Evolutionary conservation across 148 eudicot species (phyloP).

Genomic region (Rhododendron williamsianum): DNA sequence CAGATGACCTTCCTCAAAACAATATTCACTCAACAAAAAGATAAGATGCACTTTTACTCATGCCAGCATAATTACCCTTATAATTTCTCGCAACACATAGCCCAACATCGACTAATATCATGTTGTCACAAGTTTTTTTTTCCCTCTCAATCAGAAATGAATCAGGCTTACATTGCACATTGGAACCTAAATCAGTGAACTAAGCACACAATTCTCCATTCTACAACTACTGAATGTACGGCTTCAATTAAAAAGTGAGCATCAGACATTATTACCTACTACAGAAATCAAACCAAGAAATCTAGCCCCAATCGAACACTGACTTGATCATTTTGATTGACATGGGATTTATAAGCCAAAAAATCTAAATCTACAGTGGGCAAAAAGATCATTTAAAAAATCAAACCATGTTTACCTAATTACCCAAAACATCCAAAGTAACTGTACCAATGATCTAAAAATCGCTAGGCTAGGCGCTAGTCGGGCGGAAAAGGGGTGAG

Average conservation of each 20-base stretch:
- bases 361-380: neutral
- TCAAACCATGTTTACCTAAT: neutral
- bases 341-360: neutral
- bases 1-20: neutral
- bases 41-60: neutral
- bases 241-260: neutral
- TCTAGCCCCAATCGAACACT: neutral
- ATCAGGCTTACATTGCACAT: neutral
- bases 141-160: neutral
- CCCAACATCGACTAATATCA: neutral
- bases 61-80: neutral
- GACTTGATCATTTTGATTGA: neutral
- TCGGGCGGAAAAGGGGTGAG: neutral
- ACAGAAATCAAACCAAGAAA: neutral
- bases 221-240: neutral
- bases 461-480: neutral
- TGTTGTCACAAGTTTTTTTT: neutral
- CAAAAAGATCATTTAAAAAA: neutral
- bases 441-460: neutral
- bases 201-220: neutral
- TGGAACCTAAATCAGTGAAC: neutral
- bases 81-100: neutral
- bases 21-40: neutral
- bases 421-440: neutral
- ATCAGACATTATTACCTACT: neutral